Percentiles rank a stretch among this genome's conserved stretches.
Conservation (phyloP, 345 rosid genomes). For the Passiflora organensis region DNA sequence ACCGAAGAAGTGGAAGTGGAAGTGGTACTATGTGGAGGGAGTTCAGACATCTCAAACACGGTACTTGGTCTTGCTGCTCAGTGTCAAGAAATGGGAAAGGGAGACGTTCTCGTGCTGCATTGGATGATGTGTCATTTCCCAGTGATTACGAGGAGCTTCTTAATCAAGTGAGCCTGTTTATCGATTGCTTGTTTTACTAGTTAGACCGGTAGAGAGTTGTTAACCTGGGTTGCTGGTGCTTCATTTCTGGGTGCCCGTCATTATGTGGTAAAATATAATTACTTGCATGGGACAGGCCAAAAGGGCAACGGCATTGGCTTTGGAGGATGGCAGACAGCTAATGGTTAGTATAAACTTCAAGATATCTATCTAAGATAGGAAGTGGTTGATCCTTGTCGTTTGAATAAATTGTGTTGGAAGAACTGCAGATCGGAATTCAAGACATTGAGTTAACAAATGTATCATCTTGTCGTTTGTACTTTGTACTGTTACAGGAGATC, state of each 20-base stretch:
- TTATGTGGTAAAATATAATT: background rate
- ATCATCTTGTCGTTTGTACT: conserved; percentile 1
- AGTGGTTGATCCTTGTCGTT: background rate
- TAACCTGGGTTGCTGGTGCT: too few relatives aligned
- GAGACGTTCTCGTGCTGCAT: conserved; percentile 20
- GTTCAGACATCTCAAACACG: background rate
- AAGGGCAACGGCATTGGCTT: conserved; percentile 61
- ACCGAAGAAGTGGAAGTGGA: background rate
- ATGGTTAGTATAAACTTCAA: conserved; percentile 38
- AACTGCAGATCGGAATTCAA: background rate
- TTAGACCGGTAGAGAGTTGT: background rate
- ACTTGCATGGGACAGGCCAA: conserved; percentile 46
- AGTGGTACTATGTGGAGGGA: background rate
- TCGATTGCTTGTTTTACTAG: background rate
- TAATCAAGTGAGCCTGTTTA: conserved; percentile 47
- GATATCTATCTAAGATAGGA: too few relatives aligned
- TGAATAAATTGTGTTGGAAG: too few relatives aligned
- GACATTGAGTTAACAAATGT: conserved; percentile 6
- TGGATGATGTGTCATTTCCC: conserved; percentile 57
- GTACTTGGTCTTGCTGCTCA: conserved; percentile 4
- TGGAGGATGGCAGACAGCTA: conserved; percentile 56
- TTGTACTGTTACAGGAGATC: conserved; percentile 63
- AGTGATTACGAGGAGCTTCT: conserved; percentile 60
- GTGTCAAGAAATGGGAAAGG: conserved; percentile 37
- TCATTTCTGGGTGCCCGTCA: background rate